phyloP scores from a whole-genome alignment of 1,284 basidiomycete genomes.

The Rhodotorula glutinis region DNA sequence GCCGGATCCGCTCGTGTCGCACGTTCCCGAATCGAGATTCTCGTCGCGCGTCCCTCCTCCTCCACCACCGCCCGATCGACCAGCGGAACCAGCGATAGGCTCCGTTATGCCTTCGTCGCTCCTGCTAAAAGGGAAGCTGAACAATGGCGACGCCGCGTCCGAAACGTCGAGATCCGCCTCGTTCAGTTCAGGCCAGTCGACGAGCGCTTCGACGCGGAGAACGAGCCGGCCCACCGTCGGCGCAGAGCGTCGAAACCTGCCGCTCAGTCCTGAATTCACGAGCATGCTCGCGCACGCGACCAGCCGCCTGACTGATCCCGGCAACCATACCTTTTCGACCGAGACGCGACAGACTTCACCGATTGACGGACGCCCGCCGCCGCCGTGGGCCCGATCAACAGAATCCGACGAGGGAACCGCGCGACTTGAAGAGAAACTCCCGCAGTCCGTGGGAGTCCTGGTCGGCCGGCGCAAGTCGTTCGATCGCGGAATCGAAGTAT shows the following conservation, averaged over 20 bases:
- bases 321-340: too few relatives aligned
- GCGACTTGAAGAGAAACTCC: neutral
- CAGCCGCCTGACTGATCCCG: neutral
- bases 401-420: too few relatives aligned
- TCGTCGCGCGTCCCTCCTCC: neutral
- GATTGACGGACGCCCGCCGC: neutral
- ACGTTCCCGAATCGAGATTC: neutral
- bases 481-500: neutral
- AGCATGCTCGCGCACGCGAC: slow-evolving; percentile 10
- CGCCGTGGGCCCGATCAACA: neutral
- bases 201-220: neutral
- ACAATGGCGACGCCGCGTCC: neutral
- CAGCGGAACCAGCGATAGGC: neutral
- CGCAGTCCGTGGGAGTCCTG: neutral
- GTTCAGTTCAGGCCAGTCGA: slow-evolving; percentile 2
- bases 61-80: neutral
- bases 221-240: neutral
- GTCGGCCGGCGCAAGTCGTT: neutral
- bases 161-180: slow-evolving; percentile 2
- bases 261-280: neutral
- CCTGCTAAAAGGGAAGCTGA: neutral
- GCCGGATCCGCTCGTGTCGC: too few relatives aligned
- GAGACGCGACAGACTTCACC: neutral
- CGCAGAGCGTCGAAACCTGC: slow-evolving; percentile 3
- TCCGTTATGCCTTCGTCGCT: too few relatives aligned